Evolutionary conservation across 2,329 filamentous ascomycete genomes (phyloP).

Genomic region (Aciculosporium take): DNA sequence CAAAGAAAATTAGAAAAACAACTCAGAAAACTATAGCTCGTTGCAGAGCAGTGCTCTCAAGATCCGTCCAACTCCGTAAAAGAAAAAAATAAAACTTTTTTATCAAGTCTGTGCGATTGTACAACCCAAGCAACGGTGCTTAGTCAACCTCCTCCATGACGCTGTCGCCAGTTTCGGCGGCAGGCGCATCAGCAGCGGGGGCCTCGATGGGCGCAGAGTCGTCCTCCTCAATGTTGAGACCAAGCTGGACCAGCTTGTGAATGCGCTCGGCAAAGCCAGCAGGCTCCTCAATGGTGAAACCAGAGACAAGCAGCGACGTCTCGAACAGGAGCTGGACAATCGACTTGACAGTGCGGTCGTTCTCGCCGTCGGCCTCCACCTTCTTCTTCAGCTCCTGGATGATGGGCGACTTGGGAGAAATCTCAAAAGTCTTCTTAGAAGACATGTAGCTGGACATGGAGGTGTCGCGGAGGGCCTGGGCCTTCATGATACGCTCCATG

Average conservation of each 20-base stretch:
- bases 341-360: slow-evolving; percentile 97
- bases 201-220: slow-evolving; percentile 55
- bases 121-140: slow-evolving; percentile 16
- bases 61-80: slow-evolving; percentile 26
- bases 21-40: slow-evolving; percentile 13
- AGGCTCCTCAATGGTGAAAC: slow-evolving; percentile 99
- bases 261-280: slow-evolving; percentile 97
- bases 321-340: slow-evolving; percentile 98
- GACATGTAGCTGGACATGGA: slow-evolving; percentile 99
- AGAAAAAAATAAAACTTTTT: slow-evolving; percentile 20
- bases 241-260: slow-evolving; percentile 97
- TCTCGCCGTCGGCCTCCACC: slow-evolving; percentile 94
- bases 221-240: slow-evolving; percentile 91
- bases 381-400: slow-evolving; percentile 99
- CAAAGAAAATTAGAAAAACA: slow-evolving; percentile 12
- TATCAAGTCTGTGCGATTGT: slow-evolving; percentile 21
- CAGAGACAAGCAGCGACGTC: slow-evolving; percentile 94
- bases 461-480: slow-evolving; percentile 97
- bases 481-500: slow-evolving; percentile 99
- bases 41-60: slow-evolving; percentile 19
- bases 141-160: slow-evolving; percentile 99
- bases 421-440: slow-evolving; percentile 99
- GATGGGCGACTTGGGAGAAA: slow-evolving; percentile 96
- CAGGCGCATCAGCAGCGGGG: slow-evolving; percentile 39
- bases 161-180: slow-evolving; percentile 62